phyloP scores from a whole-genome alignment of 202 grass and related monocot genomes.

The Eragrostis tef region DNA sequence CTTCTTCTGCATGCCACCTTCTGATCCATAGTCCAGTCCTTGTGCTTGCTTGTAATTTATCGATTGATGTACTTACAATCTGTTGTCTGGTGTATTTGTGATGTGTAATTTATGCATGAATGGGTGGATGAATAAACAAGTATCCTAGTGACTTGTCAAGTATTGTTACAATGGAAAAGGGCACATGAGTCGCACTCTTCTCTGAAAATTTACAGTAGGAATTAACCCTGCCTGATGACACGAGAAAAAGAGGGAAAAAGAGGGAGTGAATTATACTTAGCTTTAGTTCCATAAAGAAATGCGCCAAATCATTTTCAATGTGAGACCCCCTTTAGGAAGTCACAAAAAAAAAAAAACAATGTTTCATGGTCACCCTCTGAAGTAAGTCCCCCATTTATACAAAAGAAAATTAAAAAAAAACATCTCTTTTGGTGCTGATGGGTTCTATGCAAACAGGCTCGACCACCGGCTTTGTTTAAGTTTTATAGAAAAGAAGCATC shows the following conservation, averaged over 20 bases:
- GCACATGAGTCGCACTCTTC: not conserved
- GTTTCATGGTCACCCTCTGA: not conserved
- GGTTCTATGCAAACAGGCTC: not conserved
- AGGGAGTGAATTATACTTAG: not conserved
- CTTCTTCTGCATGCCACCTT: conserved; percentile 52
- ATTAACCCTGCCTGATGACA: not conserved
- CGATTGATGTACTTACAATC: not conserved
- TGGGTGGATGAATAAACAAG: conserved; percentile 27
- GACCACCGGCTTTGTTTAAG: not conserved
- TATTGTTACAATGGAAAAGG: conserved; percentile 14
- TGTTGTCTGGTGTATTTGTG: conserved; percentile 14
- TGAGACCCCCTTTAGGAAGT: not conserved
- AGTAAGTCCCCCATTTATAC: not conserved
- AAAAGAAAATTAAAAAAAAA: not conserved
- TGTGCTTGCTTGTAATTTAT: conserved; percentile 37
- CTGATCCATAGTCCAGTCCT: conserved; percentile 23
- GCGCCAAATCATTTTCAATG: not conserved
- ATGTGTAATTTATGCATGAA: conserved; percentile 41
- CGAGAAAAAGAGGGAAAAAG: too few species aligned
- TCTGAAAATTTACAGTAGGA: not conserved
- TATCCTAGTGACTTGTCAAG: not conserved
- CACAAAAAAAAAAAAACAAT: conserved; percentile 11
- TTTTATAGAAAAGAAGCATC: not conserved
- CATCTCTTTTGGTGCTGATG: not conserved
- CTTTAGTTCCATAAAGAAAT: not conserved